A percentile compares a stretch with the other conserved stretches of the same genome.
phyloP scores from a whole-genome alignment of 108 stramenopile genomes.

The Cyclotella kingstonii region DNA sequence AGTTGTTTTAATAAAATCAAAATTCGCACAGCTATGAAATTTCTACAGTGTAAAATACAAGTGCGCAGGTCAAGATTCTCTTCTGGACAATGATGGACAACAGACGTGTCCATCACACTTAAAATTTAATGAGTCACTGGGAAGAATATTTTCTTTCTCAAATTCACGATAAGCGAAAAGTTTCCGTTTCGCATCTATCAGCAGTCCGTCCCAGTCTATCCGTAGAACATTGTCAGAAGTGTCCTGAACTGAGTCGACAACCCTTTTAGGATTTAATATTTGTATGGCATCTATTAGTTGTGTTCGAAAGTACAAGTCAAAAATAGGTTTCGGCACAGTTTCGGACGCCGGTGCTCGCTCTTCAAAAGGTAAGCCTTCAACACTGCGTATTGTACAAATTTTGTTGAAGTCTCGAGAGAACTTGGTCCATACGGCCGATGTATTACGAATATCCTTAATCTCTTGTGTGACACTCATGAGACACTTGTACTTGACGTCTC shows the following conservation, averaged over 20 bases:
- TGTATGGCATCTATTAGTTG: constrained; percentile 25
- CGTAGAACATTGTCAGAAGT: constrained; percentile 6
- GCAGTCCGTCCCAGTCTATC: constrained; percentile 11
- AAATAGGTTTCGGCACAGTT: constrained; percentile 5
- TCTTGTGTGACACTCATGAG: constrained; percentile 3
- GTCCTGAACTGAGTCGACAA: constrained; percentile 10
- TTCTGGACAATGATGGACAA: neutral
- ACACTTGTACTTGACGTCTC: constrained; percentile 24
- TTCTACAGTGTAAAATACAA: neutral
- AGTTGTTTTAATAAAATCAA: neutral
- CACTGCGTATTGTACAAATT: too few species aligned
- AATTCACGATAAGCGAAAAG: constrained; percentile 15
- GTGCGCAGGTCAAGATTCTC: neutral
- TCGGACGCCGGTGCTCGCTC: constrained; percentile 8
- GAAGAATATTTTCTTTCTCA: constrained; percentile 10
- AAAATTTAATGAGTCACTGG: constrained; percentile 7
- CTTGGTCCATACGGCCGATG: constrained; percentile 25
- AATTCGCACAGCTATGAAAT: too few species aligned
- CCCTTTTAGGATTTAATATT: constrained; percentile 16
- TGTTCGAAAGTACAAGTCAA: constrained; percentile 22
- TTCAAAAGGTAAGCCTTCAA: neutral
- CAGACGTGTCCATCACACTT: constrained; percentile 7
- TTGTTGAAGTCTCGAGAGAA: constrained; percentile 6
- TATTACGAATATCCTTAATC: constrained; percentile 19
- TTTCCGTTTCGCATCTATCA: constrained; percentile 21